Evolutionary conservation across 2,329 filamentous ascomycete species (phyloP), one percentile per base, ranked within the genome.

Genomic region (Fusarium transvaalense): DNA sequence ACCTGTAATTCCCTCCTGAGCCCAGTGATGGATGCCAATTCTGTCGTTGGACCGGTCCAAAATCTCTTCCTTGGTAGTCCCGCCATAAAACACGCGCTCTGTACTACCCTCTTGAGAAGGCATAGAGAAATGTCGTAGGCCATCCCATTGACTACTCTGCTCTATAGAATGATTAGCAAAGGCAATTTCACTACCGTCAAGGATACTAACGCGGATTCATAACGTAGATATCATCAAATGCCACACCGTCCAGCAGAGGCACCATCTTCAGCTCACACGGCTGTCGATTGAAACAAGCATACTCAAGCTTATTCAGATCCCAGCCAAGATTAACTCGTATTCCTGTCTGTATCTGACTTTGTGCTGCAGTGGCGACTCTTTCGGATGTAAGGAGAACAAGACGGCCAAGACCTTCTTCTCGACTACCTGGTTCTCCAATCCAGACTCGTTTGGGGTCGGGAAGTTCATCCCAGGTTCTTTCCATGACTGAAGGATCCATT

Each of bases 261-360:
- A 85, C 78, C 56, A 88, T 83, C 56, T 81, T 80, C 66, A 87
- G 85, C 32, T 83, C 76, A 51, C 82, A 83, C 10, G 83, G 81
- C 34, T 83, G 81, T 3, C 86, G 81, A 42, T 82, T 82, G 66
- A 88, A 84, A 62, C 84, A 84, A 2, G 86, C 84, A 66, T 84
- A 81, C 59, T 88, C 84, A 4, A 88, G 76, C 69, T 88, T 88
- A 21, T 81, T 83, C 62, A 88, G 73, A 25, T 85, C 83, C 86
- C 86, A 88, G 27, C 82, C 82, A 38, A 89, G 78, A 12, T 83
- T 83, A 25, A 87, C 81, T 32, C 85, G 80, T 21, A 78, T 78
- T 14, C 86, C 86, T 1, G 82, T 83, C 38, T 78, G 79, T 68
- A 88, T 87, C 68, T 86, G 82, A 7, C 78, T 77, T 6, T 79